These are phyloP conservation scores for Exobasidium cylindrosporum DNA, from an alignment of 1,284 basidiomycete species.

Conservation along the genomic window DNA sequence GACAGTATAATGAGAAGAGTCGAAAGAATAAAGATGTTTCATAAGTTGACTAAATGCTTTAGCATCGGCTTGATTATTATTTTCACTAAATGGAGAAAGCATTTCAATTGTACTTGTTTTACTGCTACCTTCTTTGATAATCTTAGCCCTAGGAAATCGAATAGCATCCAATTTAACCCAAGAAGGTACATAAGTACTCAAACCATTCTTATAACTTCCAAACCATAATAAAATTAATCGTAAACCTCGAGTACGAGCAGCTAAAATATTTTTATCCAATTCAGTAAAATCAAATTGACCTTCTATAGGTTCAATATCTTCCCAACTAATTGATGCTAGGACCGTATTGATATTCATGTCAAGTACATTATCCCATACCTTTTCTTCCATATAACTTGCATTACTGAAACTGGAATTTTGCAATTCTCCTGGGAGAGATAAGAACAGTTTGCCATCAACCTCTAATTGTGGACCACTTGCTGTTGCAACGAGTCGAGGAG, in stretches of 20 bases:
- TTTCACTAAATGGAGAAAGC: background rate
- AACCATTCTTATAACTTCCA: conserved; percentile 12
- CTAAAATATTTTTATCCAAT: background rate
- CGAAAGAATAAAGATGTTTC: background rate
- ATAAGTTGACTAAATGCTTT: background rate
- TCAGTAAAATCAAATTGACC: conserved; percentile 5
- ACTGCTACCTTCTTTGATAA: background rate
- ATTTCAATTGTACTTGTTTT: background rate
- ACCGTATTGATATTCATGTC: conserved; percentile 12
- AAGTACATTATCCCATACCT: conserved; percentile 4
- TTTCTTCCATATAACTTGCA: conserved; percentile 1
- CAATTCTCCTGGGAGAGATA: conserved; percentile 8
- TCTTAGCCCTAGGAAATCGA: conserved; percentile 3
- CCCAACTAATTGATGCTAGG: conserved; percentile 1
- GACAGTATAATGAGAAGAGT: conserved; percentile 1
- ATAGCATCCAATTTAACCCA: conserved; percentile 7
- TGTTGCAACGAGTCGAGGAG: too few species aligned
- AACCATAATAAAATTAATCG: conserved; percentile 8
- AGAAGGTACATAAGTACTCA: conserved; percentile 13
- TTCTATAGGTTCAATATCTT: conserved; percentile 11
- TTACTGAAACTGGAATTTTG: conserved; percentile 11
- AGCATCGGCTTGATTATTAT: background rate
- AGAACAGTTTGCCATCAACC: conserved; percentile 7
- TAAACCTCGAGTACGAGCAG: background rate
- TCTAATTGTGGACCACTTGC: background rate